These are phyloP conservation scores for Aspergillus haitiensis DNA, from an alignment of 495 filamentous ascomycete genomes.

Conservation along the genomic window DNA sequence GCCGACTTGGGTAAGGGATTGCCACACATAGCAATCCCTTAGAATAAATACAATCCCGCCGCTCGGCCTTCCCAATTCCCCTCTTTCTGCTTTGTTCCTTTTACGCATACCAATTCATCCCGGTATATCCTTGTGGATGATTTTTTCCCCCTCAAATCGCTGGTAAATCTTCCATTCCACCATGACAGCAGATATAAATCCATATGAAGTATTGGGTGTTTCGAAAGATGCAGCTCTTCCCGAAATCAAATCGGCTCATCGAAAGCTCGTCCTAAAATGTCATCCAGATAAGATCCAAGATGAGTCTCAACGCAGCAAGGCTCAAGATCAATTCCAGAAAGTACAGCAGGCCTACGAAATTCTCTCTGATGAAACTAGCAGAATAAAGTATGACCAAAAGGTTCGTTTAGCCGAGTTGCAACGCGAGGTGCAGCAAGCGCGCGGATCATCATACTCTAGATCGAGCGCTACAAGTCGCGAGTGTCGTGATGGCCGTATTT, in stretches of 20 bases:
- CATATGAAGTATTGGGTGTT: conserved; percentile 80
- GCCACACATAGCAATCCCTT: not conserved
- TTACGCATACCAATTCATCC: conserved; percentile 15
- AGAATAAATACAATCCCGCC: not conserved
- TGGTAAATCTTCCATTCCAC: conserved; percentile 10
- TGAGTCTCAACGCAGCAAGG: conserved; percentile 62
- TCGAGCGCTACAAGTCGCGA: conserved; percentile 35
- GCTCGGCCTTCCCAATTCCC: conserved; percentile 7
- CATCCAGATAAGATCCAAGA: conserved; percentile 96
- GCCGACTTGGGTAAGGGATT: not conserved
- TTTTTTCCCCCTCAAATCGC: conserved; percentile 7
- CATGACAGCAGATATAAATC: conserved; percentile 76
- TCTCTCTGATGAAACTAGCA: conserved; percentile 72
- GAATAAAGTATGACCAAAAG: conserved; percentile 75
- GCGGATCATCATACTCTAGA: conserved; percentile 31
- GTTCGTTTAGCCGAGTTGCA: conserved; percentile 61
- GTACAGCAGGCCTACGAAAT: conserved; percentile 94
- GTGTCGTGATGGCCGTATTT: conserved; percentile 45
- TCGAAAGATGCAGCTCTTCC: conserved; percentile 68
- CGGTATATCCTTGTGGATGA: conserved; percentile 19
- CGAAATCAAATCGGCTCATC: conserved; percentile 78
- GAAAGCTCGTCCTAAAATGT: conserved; percentile 88
- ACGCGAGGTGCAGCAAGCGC: conserved; percentile 47
- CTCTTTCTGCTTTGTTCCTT: conserved; percentile 9
- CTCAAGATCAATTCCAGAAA: conserved; percentile 84